Conservation (phyloP, 495 filamentous ascomycete genomes). For the Tuber umbilicatum region DNA sequence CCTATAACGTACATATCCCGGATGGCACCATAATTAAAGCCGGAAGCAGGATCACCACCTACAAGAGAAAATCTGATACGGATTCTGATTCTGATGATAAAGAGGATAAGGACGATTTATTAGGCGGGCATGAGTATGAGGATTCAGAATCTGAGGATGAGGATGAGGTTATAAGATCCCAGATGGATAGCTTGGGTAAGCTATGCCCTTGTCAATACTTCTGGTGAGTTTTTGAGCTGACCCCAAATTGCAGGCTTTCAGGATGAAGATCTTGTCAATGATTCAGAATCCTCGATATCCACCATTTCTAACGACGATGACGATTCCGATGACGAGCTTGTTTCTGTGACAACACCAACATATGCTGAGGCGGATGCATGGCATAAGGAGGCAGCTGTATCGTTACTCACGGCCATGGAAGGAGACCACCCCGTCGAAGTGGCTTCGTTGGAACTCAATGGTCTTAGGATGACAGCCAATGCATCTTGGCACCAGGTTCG, state of each 20-base stretch:
- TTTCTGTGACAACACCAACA: constrained; percentile 37
- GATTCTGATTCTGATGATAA: constrained; percentile 55
- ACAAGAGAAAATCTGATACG: constrained; percentile 48
- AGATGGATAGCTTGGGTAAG: constrained; percentile 52
- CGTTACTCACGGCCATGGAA: constrained; percentile 73
- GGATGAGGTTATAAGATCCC: constrained; percentile 48
- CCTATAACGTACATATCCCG: constrained; percentile 66
- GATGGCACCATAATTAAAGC: constrained; percentile 51
- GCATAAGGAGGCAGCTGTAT: constrained; percentile 78
- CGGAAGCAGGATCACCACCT: constrained; percentile 53
- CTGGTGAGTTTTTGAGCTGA: constrained; percentile 34
- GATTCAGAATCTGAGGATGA: constrained; percentile 49
- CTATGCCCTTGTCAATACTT: constrained; percentile 5
- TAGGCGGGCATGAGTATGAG: constrained; percentile 51
- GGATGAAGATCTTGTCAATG: constrained; percentile 55
- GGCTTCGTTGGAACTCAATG: constrained; percentile 82
- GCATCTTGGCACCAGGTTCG: constrained; percentile 83
- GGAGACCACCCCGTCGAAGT: constrained; percentile 70
- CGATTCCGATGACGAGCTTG: constrained; percentile 42
- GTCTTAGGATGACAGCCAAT: constrained; percentile 78
- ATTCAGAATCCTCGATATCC: constrained; percentile 75
- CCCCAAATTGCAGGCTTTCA: constrained; percentile 58
- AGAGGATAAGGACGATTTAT: constrained; percentile 51
- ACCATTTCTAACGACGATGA: constrained; percentile 48
- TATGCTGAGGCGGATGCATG: constrained; percentile 62